Conservation (phyloP, 495 filamentous ascomycete genomes). For the Hypoxylon lienhwacheense region DNA sequence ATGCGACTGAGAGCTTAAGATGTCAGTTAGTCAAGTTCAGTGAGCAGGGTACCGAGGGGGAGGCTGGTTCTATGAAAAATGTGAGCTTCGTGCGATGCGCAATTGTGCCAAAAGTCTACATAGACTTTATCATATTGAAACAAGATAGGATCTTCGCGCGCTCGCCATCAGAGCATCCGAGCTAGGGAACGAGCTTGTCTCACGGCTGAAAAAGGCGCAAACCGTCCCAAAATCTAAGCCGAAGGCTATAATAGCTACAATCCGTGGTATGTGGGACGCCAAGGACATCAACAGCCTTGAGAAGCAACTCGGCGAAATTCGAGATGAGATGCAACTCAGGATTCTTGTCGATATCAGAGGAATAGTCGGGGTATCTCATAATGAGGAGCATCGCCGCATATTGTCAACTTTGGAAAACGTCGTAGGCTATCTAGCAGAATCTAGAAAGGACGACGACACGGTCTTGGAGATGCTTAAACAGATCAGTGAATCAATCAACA, state of each 20-base stretch:
- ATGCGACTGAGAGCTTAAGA: slow-evolving; percentile 4
- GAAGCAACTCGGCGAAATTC: slow-evolving; percentile 7
- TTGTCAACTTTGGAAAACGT: background rate
- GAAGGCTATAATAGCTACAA: background rate
- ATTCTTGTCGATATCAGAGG: slow-evolving; percentile 6
- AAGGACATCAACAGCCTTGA: slow-evolving; percentile 11
- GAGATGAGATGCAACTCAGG: slow-evolving; percentile 9
- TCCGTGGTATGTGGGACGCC: slow-evolving; percentile 10
- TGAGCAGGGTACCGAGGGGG: background rate
- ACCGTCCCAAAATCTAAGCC: background rate
- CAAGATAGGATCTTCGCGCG: background rate
- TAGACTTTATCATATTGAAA: too few species aligned
- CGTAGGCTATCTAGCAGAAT: background rate
- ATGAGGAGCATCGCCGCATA: background rate
- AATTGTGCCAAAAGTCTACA: background rate
- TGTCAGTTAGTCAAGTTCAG: background rate
- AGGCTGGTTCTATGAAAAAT: background rate
- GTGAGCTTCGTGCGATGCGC: background rate
- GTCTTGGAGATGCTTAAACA: background rate
- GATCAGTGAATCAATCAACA: background rate
- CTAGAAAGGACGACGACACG: background rate
- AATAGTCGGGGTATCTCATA: background rate
- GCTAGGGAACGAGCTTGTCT: slow-evolving; percentile 9
- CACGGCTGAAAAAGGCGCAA: background rate
- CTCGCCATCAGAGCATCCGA: slow-evolving; percentile 5